Evolutionary conservation across 495 filamentous ascomycete species (phyloP).

Genomic region (Elaphomyces granulatus): DNA sequence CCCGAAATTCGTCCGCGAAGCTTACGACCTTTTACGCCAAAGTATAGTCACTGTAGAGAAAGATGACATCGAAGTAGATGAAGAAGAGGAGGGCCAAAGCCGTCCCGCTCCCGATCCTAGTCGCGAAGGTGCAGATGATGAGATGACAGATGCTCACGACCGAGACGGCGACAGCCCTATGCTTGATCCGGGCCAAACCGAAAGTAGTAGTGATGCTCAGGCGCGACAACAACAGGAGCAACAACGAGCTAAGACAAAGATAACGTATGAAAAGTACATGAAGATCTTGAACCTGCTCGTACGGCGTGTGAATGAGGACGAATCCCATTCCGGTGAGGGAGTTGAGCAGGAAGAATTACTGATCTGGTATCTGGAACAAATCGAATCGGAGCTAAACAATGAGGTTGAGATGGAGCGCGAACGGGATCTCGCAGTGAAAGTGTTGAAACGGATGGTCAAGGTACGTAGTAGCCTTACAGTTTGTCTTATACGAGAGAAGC

Average conservation of each 20-base stretch:
- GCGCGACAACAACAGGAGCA: slow-evolving; percentile 24
- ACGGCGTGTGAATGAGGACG: slow-evolving; percentile 63
- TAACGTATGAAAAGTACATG: slow-evolving; percentile 93
- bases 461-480: slow-evolving; percentile 33
- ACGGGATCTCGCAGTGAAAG: slow-evolving; percentile 64
- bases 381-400: slow-evolving; percentile 64
- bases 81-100: slow-evolving; percentile 38
- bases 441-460: slow-evolving; percentile 93
- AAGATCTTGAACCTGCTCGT: slow-evolving; percentile 76
- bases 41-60: slow-evolving; percentile 97
- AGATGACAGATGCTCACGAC: slow-evolving; percentile 32
- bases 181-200: slow-evolving; percentile 27
- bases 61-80: slow-evolving; percentile 92
- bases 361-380: slow-evolving; percentile 89
- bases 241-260: slow-evolving; percentile 58
- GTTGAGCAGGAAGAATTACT: slow-evolving; percentile 77
- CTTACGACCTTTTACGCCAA: slow-evolving; percentile 74
- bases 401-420: slow-evolving; percentile 72
- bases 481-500: no score
- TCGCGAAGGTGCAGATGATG: slow-evolving; percentile 21
- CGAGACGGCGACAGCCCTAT: slow-evolving; percentile 59
- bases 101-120: background rate
- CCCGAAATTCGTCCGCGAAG: slow-evolving; percentile 74
- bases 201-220: slow-evolving; percentile 9
- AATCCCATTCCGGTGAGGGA: slow-evolving; percentile 58